Evolutionary conservation across 1,284 basidiomycete genomes (phyloP).

Genomic region (Acaromyces ingoldii): DNA sequence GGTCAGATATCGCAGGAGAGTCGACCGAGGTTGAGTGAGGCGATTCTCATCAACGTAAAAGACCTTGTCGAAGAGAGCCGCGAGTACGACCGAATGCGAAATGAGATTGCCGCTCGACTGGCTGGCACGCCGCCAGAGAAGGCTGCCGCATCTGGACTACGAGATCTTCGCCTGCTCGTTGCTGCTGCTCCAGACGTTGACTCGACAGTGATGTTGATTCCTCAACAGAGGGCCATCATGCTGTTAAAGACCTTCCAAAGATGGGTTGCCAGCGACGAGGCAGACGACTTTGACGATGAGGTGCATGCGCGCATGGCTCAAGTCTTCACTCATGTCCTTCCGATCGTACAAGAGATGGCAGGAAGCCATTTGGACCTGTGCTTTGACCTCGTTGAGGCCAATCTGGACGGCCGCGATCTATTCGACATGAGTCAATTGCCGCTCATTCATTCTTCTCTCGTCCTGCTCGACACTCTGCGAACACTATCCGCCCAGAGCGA

Average conservation of each 20-base stretch:
- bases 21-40: conserved; percentile 15
- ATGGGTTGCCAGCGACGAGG: conserved; percentile 72
- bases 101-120: conserved; percentile 77
- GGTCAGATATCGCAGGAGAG: conserved; percentile 19
- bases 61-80: conserved; percentile 48
- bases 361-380: conserved; percentile 90
- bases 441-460: conserved; percentile 65
- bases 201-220: conserved; percentile 71
- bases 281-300: conserved; percentile 61
- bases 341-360: conserved; percentile 78
- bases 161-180: conserved; percentile 66
- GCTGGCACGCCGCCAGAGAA: conserved; percentile 65
- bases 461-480: conserved; percentile 65
- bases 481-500: conserved; percentile 72
- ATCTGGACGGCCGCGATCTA: conserved; percentile 60
- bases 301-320: conserved; percentile 71
- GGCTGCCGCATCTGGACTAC: conserved; percentile 66
- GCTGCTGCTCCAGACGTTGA: conserved; percentile 73
- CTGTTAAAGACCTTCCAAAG: conserved; percentile 77
- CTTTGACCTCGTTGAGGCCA: conserved; percentile 81
- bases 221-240: conserved; percentile 80
- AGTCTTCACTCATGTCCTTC: conserved; percentile 71
- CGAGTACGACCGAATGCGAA: conserved; percentile 74
- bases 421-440: conserved; percentile 59
- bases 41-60: conserved; percentile 27